Percentiles rank a stretch among this genome's conserved stretches.
phyloP scores from a whole-genome alignment of 1,284 basidiomycete species.

The Leccinum griseonigrum region DNA sequence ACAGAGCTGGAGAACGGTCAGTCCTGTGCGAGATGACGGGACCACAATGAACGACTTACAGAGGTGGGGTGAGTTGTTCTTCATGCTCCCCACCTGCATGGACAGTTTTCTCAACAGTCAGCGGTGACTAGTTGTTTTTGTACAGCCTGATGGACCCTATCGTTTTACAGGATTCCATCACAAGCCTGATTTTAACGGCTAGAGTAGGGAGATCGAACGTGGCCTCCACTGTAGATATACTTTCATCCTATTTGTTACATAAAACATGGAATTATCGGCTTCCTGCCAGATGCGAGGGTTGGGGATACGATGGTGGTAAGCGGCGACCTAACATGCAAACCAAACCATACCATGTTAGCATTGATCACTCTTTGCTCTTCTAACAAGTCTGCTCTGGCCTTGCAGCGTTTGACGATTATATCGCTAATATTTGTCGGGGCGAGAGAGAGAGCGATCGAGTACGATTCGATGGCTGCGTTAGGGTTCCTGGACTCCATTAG shows the following conservation, averaged over 20 bases:
- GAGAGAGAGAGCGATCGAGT: background rate
- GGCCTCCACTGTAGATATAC: no score
- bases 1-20: no score
- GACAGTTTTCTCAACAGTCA: no score
- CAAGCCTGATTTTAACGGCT: conserved; percentile 11
- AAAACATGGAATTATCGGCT: no score
- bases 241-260: no score
- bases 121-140: background rate
- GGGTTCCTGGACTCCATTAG: background rate
- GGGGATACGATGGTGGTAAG: no score
- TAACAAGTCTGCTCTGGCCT: background rate
- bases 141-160: conserved; percentile 3
- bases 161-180: conserved; percentile 1
- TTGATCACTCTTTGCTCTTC: background rate
- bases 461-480: background rate
- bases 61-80: no score
- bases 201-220: background rate
- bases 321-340: no score
- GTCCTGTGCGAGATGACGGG: no score
- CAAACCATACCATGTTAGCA: background rate
- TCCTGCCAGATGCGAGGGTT: no score
- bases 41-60: no score
- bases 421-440: background rate
- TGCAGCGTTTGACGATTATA: background rate
- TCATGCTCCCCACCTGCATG: no score